Base-by-base conservation (phyloP, 805 yeast species). In the Wickerhamomyces ciferrii region DNA sequence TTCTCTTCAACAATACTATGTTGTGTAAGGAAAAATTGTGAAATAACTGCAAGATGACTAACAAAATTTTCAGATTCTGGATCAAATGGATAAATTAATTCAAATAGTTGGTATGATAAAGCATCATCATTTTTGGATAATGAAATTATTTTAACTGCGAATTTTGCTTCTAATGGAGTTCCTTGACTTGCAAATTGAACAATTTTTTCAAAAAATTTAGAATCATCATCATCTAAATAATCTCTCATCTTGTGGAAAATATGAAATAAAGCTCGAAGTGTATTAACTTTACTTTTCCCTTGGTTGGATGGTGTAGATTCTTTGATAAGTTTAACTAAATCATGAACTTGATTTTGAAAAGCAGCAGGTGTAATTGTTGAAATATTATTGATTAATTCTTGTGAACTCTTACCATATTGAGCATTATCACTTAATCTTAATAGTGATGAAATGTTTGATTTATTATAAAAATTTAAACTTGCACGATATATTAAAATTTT, bases 351-450 rank as follows among this genome's bases (percentile, higher is more conserved):
- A 31, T 74, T 72, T 53, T 77, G 78, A 59, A 89, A 74, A 1
- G 83, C 79, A 14, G 75, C 73, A 0, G 96, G 96, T 41, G 77
- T 67, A 3, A 75, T 70, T 2, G 61, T 55, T 0, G 95, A 81
- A 3, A 87, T 76, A 38, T 76, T 70, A 48, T 80, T 81, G 23
- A 88, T 63, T 4, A 85, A 52, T 42, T 73, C 78, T 46, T 79
- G 76, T 0, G 90, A 74, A 24, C 64, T 52, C 7, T 61, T 43
- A 37, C 58, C 52, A 53, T 67, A 56, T 13, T 62, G 53, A 41
- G 62, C 58, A 6, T 53, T 44, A 2, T 61, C 42, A 43, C 75
- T 66, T 32, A 70, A 55, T 18, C 65, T 71, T n/a, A 86, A 62
- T 5, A 87, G 63, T 17, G 77, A 70, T 0, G 75, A 63, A 18